Evolutionary conservation across 2,329 filamentous ascomycete genomes (phyloP), one percentile per base, ranked within the genome.

Genomic region (Sphaerulina musiva): DNA sequence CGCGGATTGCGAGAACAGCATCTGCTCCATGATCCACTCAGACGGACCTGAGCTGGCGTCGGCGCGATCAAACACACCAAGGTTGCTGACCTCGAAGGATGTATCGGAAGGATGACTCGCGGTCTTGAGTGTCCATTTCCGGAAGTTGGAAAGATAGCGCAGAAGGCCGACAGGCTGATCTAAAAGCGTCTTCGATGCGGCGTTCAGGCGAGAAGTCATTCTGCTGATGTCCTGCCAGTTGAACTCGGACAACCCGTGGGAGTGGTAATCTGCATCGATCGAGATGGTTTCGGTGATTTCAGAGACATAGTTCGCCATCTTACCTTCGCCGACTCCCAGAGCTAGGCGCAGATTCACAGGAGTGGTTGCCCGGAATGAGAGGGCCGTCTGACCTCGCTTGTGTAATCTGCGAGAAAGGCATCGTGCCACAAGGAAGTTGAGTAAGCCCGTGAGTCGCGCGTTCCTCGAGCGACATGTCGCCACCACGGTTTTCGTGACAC

Each of bases 31-130:
- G 7, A 50, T 47, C 52, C 61, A 62, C 0, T 50, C 52, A 3
- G 34, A 42, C 3, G 31, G 48, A 3, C 45, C 34, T 7, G 6
- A 1, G 2, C 51, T 53, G 12, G 53, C 58, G 46, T 34, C 43
- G 8, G 7, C 8, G 34, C 48, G 12, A 40, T 71, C 64, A 57
- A 77, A 73, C 2, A 62, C 67, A 31, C 71, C 68, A 2, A 77
- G 47, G 56, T 78, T 78, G 62, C 75, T 78, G 7, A 78, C 51
- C 60, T 76, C 74, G 50, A 73, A 77, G 4, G 73, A 74, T 12
- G 57, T 64, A 40, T 74, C 73, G 26, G 75, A 66, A 29, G 56
- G 54, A 49, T 70, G 59, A 4, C 71, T 70, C 7, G 76, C 47
- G 43, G 76, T 72, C 2, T 65, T 66, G 7, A 61, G 43, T 3